Percentiles rank a stretch among this genome's conserved stretches.
These are phyloP conservation scores for Diospyros lotus DNA, from an alignment of 148 eudicot species.

Conservation along the genomic window DNA sequence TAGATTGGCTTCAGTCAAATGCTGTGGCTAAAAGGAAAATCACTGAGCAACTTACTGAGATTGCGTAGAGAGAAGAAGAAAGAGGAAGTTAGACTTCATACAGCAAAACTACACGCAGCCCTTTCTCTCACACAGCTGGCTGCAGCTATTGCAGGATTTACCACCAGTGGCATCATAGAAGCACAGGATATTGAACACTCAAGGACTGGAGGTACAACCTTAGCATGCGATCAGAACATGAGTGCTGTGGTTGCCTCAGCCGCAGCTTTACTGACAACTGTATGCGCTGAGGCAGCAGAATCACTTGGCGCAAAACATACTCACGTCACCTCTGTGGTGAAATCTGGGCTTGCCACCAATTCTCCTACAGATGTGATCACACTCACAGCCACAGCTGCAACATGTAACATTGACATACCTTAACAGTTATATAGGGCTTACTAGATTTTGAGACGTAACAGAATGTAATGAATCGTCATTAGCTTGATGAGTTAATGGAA, in stretches of 20 bases:
- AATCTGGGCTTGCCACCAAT: slow-evolving; percentile 28
- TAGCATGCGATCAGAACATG: slow-evolving; percentile 12
- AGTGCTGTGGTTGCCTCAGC: slow-evolving; percentile 30
- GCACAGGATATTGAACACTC: not conserved
- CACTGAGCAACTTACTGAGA: slow-evolving; percentile 15
- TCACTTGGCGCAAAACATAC: slow-evolving; percentile 9
- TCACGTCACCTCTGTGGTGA: slow-evolving; percentile 9
- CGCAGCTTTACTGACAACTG: slow-evolving; percentile 27
- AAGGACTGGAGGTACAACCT: not conserved
- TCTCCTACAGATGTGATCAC: slow-evolving; percentile 30
- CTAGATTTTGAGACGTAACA: no score
- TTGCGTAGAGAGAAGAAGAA: slow-evolving; percentile 29
- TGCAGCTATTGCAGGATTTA: slow-evolving; percentile 28
- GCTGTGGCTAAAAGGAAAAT: slow-evolving; percentile 20
- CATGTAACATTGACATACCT: slow-evolving; percentile 19
- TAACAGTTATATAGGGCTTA: not conserved
- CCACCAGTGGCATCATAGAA: slow-evolving; percentile 11
- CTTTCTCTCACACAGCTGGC: slow-evolving; percentile 40
- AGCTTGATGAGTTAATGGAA: not conserved
- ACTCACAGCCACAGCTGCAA: slow-evolving; percentile 38
- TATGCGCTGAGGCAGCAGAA: slow-evolving; percentile 22
- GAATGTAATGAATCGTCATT: not conserved
- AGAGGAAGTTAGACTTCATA: slow-evolving; percentile 25
- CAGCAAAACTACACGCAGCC: slow-evolving; percentile 29
- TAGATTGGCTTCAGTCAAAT: slow-evolving; percentile 22